Base-by-base conservation (phyloP, 2,329 filamentous ascomycete genomes). In the Hymenoscyphus fructigenus region DNA sequence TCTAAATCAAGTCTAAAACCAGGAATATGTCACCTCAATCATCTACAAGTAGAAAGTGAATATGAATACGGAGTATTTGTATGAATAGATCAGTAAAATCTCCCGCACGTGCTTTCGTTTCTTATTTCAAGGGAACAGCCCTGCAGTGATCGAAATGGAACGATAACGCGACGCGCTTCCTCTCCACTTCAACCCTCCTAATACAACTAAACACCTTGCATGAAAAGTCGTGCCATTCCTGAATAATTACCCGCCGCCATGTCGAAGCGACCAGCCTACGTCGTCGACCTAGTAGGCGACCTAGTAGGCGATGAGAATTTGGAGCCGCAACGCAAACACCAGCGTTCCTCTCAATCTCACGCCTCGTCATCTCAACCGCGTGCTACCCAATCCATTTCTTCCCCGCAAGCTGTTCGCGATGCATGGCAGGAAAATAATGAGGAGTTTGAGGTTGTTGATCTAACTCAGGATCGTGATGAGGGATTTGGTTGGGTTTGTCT, bases 231-330 rank as follows among this genome's bases (percentile, higher is more conserved):
- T 38, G 12, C 14, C 36, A 38, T 38, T 38, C 36, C 36, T 17
- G 14, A 38, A 38, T 5, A 38, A 15, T 53, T 53, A 23, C 12
- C 47, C 47, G 10, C 10, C 12, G 47, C 20, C 20, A 53, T 23
- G 20, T 26, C 14, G 47, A 83, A 83, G 72, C 79, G 82, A 20
- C 56, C 68, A 10, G 69, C 67, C 58, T 75, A 77, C 34, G 71
- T 77, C 44, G 72, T 82, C 65, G 80, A 83, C 70, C 74, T 83
- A 15, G 80, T 79, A 10, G 77, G 73, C 55, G 73, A 32, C 29
- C n/a, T n/a, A n/a, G n/a, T n/a, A n/a, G n/a, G n/a, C n/a, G n/a
- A 77, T 61, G 69, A 72, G 23, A 68, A 71, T 59, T 20, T 28
- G 14, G 38, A 65, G 14, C 66, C 62, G 44, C 62, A 69, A 61